Conservation (phyloP, 2,329 filamentous ascomycete genomes). For the Aureobasidium namibiae region DNA sequence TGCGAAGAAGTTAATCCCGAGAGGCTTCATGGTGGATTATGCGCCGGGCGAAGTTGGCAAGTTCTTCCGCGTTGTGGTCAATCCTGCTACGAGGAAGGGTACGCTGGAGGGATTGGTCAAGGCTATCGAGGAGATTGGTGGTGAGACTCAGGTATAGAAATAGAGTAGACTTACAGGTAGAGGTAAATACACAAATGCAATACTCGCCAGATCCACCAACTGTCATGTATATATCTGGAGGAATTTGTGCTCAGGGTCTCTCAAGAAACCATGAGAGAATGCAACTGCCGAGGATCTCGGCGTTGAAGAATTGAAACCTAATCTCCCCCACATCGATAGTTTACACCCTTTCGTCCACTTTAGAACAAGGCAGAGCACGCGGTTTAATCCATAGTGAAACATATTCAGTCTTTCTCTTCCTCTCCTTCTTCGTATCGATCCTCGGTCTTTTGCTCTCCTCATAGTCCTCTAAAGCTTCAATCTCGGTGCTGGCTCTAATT, state of each 20-base stretch:
- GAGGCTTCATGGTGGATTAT: constrained; percentile 64
- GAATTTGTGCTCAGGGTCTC: not conserved
- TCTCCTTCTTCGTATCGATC: too few species aligned
- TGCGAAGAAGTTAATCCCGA: constrained; percentile 44
- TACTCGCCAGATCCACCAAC: too few species aligned
- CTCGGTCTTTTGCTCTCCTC: too few species aligned
- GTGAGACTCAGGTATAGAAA: constrained; percentile 17
- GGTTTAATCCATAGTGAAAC: not conserved
- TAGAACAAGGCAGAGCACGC: not conserved
- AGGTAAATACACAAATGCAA: too few species aligned
- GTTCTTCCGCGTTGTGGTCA: constrained; percentile 64
- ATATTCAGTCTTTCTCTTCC: not conserved
- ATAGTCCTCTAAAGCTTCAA: too few species aligned
- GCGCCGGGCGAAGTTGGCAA: constrained; percentile 53
- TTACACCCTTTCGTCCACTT: not conserved
- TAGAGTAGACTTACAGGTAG: not conserved
- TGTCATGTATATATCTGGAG: too few species aligned
- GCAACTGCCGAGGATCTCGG: not conserved
- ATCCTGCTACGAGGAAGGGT: constrained; percentile 49
- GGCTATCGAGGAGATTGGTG: constrained; percentile 45
- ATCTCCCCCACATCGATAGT: not conserved
- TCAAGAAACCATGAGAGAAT: not conserved
- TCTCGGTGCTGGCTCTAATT: too few species aligned
- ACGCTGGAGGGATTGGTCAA: constrained; percentile 56
- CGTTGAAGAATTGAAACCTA: not conserved